These are phyloP conservation scores for Chlorophyllum brunneum DNA, from an alignment of 768 basidiomycete species.

Conservation along the genomic window DNA sequence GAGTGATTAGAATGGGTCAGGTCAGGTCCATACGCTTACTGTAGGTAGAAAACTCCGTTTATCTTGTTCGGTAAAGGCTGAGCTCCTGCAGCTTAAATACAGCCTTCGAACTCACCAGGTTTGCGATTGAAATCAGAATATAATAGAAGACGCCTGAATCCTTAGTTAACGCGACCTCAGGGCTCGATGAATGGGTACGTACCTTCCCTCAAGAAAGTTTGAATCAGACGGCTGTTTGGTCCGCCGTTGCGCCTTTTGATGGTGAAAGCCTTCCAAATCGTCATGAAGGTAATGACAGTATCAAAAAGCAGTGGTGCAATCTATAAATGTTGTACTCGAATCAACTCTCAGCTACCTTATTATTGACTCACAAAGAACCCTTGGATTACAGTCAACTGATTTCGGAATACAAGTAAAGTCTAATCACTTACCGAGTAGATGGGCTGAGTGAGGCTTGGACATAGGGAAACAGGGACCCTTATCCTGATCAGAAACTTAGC, in stretches of 20 bases:
- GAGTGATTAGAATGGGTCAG: constrained; percentile 10
- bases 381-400: constrained; percentile 20
- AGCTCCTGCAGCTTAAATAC: neutral
- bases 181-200: constrained; percentile 10
- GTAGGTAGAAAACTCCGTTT: constrained; percentile 85
- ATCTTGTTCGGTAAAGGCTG: constrained; percentile 32
- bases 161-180: neutral
- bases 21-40: constrained; percentile 38
- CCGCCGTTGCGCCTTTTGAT: constrained; percentile 75
- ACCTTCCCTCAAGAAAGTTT: constrained; percentile 84
- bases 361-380: constrained; percentile 63
- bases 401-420: constrained; percentile 10
- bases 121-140: constrained; percentile 81
- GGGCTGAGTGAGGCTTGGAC: constrained; percentile 81
- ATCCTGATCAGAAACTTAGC: constrained; percentile 24
- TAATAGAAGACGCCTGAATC: constrained; percentile 75
- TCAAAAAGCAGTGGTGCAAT: constrained; percentile 81
- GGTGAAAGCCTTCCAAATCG: constrained; percentile 72
- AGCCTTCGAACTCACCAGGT: constrained; percentile 41
- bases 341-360: constrained; percentile 1
- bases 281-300: constrained; percentile 77
- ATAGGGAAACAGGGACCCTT: constrained; percentile 74
- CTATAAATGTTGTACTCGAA: constrained; percentile 29
- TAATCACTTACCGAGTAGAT: constrained; percentile 61
- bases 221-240: constrained; percentile 74